phyloP scores from a whole-genome alignment of 2,329 filamentous ascomycete species.

The Fusarium gaditjirri region DNA sequence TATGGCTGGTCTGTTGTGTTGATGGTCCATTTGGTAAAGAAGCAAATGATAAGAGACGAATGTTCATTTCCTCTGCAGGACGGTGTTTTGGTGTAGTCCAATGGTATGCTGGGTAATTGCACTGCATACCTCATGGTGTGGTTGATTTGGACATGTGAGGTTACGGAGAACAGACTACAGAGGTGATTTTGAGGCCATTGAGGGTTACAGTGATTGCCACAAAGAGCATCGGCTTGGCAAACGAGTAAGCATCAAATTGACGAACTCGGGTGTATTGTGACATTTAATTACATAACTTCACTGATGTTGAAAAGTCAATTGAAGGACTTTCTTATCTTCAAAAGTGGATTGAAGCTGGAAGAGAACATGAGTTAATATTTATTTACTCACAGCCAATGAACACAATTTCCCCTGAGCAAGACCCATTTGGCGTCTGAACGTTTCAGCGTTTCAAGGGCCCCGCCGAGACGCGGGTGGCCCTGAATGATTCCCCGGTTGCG shows the following conservation, averaged over 20 bases:
- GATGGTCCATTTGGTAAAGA: neutral
- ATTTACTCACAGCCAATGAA: constrained; percentile 9
- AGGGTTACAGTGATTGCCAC: neutral
- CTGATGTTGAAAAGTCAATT: neutral
- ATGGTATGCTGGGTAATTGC: constrained; percentile 26
- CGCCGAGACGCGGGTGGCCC: constrained; percentile 19
- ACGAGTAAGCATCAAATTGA: neutral
- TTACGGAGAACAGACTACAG: neutral
- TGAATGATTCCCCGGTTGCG: constrained; percentile 29
- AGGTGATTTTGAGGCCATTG: constrained; percentile 7
- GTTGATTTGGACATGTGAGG: neutral
- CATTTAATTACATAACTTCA: neutral
- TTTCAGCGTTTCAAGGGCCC: constrained; percentile 28
- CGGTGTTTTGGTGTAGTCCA: neutral
- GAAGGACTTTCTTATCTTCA: neutral
- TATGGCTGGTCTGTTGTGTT: constrained; percentile 9
- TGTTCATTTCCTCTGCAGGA: neutral
- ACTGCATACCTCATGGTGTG: constrained; percentile 20
- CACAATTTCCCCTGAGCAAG: constrained; percentile 22
- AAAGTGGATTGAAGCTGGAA: neutral
- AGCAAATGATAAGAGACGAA: constrained; percentile 1
- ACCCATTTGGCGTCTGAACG: constrained; percentile 21
- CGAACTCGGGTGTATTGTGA: neutral
- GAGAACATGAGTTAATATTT: neutral
- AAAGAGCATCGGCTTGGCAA: neutral